Evolutionary conservation across 75 land plant genomes (phyloP), one percentile per base, ranked within the genome.

Genomic region (Adiantum capillusveneris): DNA sequence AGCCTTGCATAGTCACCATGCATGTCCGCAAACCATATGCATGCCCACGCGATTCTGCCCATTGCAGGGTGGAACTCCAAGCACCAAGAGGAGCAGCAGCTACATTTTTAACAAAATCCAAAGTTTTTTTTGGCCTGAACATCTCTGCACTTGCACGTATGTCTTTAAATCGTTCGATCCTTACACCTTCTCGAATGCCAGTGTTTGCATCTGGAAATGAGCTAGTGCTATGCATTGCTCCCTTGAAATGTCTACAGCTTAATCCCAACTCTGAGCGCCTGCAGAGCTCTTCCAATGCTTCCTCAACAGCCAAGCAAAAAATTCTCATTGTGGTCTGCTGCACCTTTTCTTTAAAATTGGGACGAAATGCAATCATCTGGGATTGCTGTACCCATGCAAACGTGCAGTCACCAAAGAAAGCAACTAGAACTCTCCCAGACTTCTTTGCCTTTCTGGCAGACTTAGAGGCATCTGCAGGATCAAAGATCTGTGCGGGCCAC

Each of bases 401-500:
- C 25, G 79, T 78, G n/a, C 65, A 64, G 46, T 84, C 84, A 27
- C 87, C 87, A 75, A 81, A 84, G 69, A 65, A 81, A 1, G 84
- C 88, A 5, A 84, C 84, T 65, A 84, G 54, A 48, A 52, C 65
- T 20, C 62, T n/a, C 3, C 72, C 84, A 57, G 64, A 78, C 29
- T 72, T 81, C 17, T 57, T 49, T 63, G 62, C 19, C 45, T 81
- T 74, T 42, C 60, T 31, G 20, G 81, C 84, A 44, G 43, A 36
- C 27, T 75, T 73, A 9, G 88, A 84, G 30, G 88, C 72, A 75
- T 81, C 79, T 21, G 75, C 61, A 65, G 79, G 74, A 75, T 81
- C 77, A 55, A 65, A 75, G 31, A 84, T 69, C 67, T 81, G 88
- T 14, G 75, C 88, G 41, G 84, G 88, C 81, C 81, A 84, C 88